These are phyloP conservation scores for Colletotrichum plurivorum DNA, from an alignment of 2,329 filamentous ascomycete species.

Conservation along the genomic window DNA sequence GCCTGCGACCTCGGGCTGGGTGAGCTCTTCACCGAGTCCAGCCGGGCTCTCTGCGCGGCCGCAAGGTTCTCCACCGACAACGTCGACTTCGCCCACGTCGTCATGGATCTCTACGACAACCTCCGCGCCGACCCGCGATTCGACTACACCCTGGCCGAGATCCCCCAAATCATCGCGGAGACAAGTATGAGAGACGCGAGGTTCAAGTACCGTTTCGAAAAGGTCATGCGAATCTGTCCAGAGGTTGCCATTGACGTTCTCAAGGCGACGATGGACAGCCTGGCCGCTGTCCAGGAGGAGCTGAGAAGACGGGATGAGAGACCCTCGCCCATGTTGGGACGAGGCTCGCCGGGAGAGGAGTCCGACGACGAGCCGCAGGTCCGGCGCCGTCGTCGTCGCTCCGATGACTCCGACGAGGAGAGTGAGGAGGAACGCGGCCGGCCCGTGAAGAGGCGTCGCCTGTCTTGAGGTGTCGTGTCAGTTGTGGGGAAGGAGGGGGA, in stretches of 20 bases:
- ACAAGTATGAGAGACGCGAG: background rate
- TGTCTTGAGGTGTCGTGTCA: background rate
- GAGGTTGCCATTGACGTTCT: conserved; percentile 2
- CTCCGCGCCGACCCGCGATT: background rate
- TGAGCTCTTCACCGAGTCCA: conserved; percentile 9
- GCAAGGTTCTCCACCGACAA: background rate
- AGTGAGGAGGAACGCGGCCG: background rate
- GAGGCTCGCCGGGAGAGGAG: background rate
- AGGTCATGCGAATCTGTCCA: background rate
- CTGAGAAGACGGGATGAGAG: background rate
- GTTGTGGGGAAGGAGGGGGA: background rate
- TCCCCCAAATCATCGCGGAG: conserved; percentile 1
- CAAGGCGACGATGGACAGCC: conserved; percentile 12
- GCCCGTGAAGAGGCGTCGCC: background rate
- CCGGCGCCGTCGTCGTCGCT: background rate
- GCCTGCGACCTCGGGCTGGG: background rate
- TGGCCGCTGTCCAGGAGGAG: background rate
- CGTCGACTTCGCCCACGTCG: conserved; percentile 19
- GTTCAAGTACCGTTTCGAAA: background rate
- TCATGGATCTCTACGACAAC: conserved; percentile 17
- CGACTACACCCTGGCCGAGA: background rate
- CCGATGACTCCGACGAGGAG: background rate
- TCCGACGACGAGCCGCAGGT: background rate
- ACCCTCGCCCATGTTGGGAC: background rate
- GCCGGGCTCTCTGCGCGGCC: background rate